Evolutionary conservation across 2,329 filamentous ascomycete species (phyloP).

Genomic region (Mycocentrospora acerina): DNA sequence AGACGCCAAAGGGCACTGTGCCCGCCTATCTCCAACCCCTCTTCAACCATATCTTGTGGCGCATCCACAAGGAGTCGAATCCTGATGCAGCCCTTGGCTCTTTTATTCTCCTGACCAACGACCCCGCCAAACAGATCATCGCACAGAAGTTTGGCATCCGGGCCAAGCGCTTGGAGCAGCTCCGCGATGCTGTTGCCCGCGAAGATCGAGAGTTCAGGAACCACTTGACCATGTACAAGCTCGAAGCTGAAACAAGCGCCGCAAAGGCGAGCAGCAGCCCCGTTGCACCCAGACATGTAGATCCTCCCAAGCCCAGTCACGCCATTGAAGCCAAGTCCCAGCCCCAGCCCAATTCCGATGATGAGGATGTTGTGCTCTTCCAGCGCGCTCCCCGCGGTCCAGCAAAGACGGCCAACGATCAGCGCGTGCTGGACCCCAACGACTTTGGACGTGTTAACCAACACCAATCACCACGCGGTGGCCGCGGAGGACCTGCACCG

Average conservation of each 20-base stretch:
- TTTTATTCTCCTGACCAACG: slow-evolving; percentile 56
- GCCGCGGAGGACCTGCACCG: slow-evolving; percentile 27
- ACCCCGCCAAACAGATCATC: slow-evolving; percentile 47
- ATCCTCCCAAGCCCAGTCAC: slow-evolving; percentile 26
- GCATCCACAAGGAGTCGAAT: slow-evolving; percentile 52
- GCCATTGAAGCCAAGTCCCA: slow-evolving; percentile 17
- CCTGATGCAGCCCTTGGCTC: slow-evolving; percentile 51
- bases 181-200: slow-evolving; percentile 51
- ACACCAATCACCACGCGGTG: slow-evolving; percentile 33
- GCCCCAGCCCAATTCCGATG: slow-evolving; percentile 30
- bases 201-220: slow-evolving; percentile 52
- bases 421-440: slow-evolving; percentile 51
- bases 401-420: slow-evolving; percentile 26
- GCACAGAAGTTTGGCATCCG: slow-evolving; percentile 54
- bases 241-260: slow-evolving; percentile 33
- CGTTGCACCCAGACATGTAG: slow-evolving; percentile 15
- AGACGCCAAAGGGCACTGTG: slow-evolving; percentile 33
- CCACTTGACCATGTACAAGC: slow-evolving; percentile 40
- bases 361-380: slow-evolving; percentile 43
- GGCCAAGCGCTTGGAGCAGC: slow-evolving; percentile 52
- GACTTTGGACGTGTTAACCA: slow-evolving; percentile 47
- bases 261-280: slow-evolving; percentile 16
- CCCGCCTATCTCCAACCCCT: slow-evolving; percentile 48
- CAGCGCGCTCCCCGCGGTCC: slow-evolving; percentile 41
- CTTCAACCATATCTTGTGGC: slow-evolving; percentile 55